These are phyloP conservation scores for Mycena polygramma DNA, from an alignment of 768 basidiomycete genomes.

Conservation along the genomic window DNA sequence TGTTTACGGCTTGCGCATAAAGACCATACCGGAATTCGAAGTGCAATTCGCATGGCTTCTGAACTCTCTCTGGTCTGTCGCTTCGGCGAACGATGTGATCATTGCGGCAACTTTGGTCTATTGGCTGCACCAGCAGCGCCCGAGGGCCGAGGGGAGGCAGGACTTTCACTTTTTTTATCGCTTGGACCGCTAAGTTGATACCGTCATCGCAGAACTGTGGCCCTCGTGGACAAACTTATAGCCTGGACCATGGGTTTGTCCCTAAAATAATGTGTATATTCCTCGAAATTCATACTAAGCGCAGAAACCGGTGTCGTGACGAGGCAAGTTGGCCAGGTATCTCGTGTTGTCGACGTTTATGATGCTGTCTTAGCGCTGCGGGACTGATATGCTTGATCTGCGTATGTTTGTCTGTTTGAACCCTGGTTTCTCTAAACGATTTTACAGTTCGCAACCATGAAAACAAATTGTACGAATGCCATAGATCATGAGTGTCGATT, in stretches of 20 bases:
- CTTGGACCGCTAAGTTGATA: neutral
- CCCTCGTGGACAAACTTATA: conserved; percentile 19
- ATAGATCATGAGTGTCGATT: neutral
- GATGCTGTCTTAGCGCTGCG: conserved; percentile 1
- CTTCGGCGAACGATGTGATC: conserved; percentile 15
- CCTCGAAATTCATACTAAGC: neutral
- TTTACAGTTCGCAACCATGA: conserved; percentile 16
- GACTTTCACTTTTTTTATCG: neutral
- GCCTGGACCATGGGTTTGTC: conserved; percentile 24
- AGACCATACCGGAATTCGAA: conserved; percentile 20
- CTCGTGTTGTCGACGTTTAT: no score
- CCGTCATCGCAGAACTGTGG: conserved; percentile 2
- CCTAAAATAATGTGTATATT: neutral
- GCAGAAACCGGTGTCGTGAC: conserved; percentile 24
- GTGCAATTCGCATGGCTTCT: conserved; percentile 10
- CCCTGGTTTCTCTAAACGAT: neutral
- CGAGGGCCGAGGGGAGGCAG: conserved; percentile 1
- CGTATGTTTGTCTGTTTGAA: neutral
- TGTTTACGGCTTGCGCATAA: conserved; percentile 2
- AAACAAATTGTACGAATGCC: conserved; percentile 2
- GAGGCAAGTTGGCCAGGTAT: neutral
- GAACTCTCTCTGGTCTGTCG: conserved; percentile 23
- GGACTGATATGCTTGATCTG: conserved; percentile 10
- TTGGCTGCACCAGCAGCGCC: conserved; percentile 14
- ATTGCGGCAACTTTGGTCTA: conserved; percentile 19